phyloP scores from a whole-genome alignment of 768 basidiomycete genomes.

The Macrolepiota fuliginosa region DNA sequence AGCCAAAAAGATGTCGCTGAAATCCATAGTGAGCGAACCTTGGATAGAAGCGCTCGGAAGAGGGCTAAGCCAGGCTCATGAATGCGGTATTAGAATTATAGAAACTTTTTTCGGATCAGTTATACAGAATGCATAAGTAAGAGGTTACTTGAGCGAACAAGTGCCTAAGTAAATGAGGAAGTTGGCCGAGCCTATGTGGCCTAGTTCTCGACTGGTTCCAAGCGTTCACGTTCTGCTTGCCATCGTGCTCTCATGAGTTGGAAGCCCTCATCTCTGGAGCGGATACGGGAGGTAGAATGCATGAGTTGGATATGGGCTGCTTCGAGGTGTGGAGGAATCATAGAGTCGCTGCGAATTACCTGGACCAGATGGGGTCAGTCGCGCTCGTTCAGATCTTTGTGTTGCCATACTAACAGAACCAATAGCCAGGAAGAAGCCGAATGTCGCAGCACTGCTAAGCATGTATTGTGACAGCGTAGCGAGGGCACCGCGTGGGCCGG shows the following conservation, averaged over 20 bases:
- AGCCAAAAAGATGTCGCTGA: neutral
- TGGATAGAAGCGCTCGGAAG: neutral
- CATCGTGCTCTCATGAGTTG: constrained; percentile 72
- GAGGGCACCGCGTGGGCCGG: constrained; percentile 86
- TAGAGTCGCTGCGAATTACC: constrained; percentile 87
- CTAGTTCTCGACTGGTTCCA: constrained; percentile 16
- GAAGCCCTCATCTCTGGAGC: constrained; percentile 66
- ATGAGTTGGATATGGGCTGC: constrained; percentile 61
- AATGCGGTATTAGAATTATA: neutral
- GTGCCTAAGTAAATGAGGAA: neutral
- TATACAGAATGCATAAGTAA: neutral
- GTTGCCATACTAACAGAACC: constrained; percentile 63
- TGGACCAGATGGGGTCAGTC: constrained; percentile 26
- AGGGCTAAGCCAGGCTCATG: neutral
- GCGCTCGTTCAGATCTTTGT: neutral
- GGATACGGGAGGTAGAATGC: constrained; percentile 47
- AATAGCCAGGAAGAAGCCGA: constrained; percentile 95
- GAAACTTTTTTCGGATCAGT: neutral
- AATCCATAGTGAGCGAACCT: neutral
- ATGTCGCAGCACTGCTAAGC: constrained; percentile 96
- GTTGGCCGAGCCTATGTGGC: neutral
- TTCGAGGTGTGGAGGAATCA: constrained; percentile 57
- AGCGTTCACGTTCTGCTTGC: constrained; percentile 57
- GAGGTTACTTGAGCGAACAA: neutral
- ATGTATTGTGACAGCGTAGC: constrained; percentile 97